Conservation (phyloP, 2,329 filamentous ascomycete species). For the Monosporascus sp. region DNA sequence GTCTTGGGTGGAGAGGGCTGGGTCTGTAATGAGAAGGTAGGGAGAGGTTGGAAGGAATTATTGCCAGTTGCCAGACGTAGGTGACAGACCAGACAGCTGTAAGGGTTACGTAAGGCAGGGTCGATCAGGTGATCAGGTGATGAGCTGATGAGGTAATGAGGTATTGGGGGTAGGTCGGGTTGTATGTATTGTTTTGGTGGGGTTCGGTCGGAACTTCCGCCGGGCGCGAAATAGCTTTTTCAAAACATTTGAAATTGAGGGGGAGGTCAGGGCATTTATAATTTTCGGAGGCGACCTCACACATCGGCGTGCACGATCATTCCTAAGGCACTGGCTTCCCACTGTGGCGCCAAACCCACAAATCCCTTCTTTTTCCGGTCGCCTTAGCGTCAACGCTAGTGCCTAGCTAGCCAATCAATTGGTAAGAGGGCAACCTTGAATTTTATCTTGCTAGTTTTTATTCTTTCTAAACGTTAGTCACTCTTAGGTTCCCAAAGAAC, state of each 20-base stretch:
- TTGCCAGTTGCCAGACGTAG: slow-evolving; percentile 17
- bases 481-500: slow-evolving; percentile 17
- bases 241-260: slow-evolving; percentile 45
- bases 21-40: no score
- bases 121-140: slow-evolving; percentile 13
- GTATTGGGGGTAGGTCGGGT: slow-evolving; percentile 28
- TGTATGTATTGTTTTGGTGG: slow-evolving; percentile 35
- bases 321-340: slow-evolving; percentile 24
- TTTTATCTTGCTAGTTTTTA: slow-evolving; percentile 22
- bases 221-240: slow-evolving; percentile 37
- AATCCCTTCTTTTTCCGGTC: slow-evolving; percentile 21
- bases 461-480: slow-evolving; percentile 17
- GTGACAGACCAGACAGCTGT: slow-evolving; percentile 20
- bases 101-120: slow-evolving; percentile 20
- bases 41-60: not conserved
- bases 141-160: slow-evolving; percentile 19
- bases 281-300: slow-evolving; percentile 35
- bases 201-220: slow-evolving; percentile 51
- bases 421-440: slow-evolving; percentile 15
- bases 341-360: slow-evolving; percentile 27
- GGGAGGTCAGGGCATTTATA: slow-evolving; percentile 51
- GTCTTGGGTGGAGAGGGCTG: no score
- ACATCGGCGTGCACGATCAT: slow-evolving; percentile 20
- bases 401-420: slow-evolving; percentile 18
- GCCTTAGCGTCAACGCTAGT: slow-evolving; percentile 21